Evolutionary conservation across 768 basidiomycete species (phyloP).

Genomic region (Daedaleopsis sinensis): DNA sequence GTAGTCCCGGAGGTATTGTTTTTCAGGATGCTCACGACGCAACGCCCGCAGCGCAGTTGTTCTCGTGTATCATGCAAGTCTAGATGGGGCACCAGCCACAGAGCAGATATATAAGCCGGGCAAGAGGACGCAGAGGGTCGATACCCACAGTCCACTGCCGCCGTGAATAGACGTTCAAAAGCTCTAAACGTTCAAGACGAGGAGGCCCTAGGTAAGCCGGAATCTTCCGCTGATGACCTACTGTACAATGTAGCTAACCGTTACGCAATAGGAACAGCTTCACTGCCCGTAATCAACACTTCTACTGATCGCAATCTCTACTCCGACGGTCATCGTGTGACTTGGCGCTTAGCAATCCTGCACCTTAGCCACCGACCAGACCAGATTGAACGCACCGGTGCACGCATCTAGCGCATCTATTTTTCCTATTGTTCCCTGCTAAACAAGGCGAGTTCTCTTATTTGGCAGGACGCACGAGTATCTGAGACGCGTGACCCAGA

Average conservation of each 20-base stretch:
- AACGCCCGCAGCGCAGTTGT: too few relatives aligned
- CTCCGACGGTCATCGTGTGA: background rate
- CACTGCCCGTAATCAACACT: background rate
- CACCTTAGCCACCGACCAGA: background rate
- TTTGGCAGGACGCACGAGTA: background rate
- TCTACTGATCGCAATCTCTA: background rate
- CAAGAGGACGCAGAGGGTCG: too few relatives aligned
- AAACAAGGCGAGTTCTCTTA: background rate
- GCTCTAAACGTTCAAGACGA: background rate
- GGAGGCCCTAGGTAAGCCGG: background rate
- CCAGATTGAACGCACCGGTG: background rate
- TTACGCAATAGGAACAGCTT: background rate
- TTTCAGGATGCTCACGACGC: too few relatives aligned
- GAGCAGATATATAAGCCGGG: too few relatives aligned
- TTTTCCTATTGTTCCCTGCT: background rate
- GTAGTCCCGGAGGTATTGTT: too few relatives aligned
- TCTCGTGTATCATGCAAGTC: too few relatives aligned
- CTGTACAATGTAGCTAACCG: background rate
- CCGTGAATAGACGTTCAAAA: background rate
- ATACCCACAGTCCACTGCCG: background rate
- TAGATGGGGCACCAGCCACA: too few relatives aligned
- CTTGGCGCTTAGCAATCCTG: background rate
- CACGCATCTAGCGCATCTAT: background rate
- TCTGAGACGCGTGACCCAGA: background rate
- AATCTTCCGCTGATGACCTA: background rate